Evolutionary conservation across 2,329 filamentous ascomycete genomes (phyloP), one percentile per base, ranked within the genome.

Genomic region (Penicillium sp.): DNA sequence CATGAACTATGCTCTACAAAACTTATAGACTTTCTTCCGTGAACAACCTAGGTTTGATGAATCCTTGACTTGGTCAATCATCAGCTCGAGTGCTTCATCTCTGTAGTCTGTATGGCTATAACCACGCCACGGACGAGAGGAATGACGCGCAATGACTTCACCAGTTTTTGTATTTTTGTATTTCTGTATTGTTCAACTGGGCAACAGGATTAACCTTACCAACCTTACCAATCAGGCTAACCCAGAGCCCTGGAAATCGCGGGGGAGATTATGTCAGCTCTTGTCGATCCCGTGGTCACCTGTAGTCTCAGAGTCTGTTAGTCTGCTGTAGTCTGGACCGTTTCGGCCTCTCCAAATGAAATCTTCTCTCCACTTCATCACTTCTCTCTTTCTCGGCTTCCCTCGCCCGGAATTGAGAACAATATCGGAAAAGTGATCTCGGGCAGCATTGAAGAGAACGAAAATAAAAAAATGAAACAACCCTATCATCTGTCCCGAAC

Each of bases 121-220:
- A n/a, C 22, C 35, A n/a, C 49, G 40, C 35, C 45, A 51, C 56
- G 56, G 54, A 62, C 51, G 50, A 66, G 30, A 38, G 61, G 47
- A 61, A 68, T 70, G 68, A 70, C 68, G 68, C 60, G 56, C 55
- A 59, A 70, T 70, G 68, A 70, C 65, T 66, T 70, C 68, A 70
- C 60, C 55, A 65, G 45, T 38, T 4, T 33, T 30, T 4, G 28
- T 4, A 30, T 30, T 30, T 5, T 30, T 8, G 28, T 30, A n/a
- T n/a, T n/a, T n/a, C n/a, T 28, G 33, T 37, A 54, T 28, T 28
- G 51, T 40, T 37, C 10, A 19, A n/a, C 22, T 6, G 35, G 35
- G 35, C 33, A 22, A 24, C 35, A 40, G 51, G 35, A 28, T 22
- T 38, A 54, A 54, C 51, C 35, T 38, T 54, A 28, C 22, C 35